phyloP scores from a whole-genome alignment of 257 asterid genomes.

The Plantago ovata region DNA sequence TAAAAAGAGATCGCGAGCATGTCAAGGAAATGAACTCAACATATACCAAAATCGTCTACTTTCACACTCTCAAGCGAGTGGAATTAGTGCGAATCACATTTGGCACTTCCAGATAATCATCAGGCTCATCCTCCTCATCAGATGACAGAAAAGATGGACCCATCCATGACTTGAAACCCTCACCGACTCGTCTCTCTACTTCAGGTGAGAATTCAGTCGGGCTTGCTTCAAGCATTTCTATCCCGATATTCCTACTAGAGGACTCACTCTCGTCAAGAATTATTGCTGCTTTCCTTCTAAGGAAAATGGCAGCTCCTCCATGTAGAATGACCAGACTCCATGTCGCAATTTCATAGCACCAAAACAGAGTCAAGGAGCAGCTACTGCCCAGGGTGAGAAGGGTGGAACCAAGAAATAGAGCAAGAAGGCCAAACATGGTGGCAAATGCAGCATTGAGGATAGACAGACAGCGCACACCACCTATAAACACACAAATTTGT shows the following conservation, averaged over 20 bases:
- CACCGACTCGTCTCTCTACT: slow-evolving; percentile 70
- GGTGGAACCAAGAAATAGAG: slow-evolving; percentile 87
- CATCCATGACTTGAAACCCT: slow-evolving; percentile 96
- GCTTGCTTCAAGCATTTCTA: slow-evolving; percentile 88
- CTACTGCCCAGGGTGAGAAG: slow-evolving; percentile 91
- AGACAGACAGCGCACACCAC: slow-evolving; percentile 90
- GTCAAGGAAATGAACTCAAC: too few relatives aligned
- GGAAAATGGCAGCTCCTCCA: slow-evolving; percentile 66
- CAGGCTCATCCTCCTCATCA: slow-evolving; percentile 88
- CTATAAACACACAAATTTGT: slow-evolving; percentile 25
- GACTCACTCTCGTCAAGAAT: slow-evolving; percentile 62
- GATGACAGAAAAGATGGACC: slow-evolving; percentile 88
- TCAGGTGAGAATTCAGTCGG: slow-evolving; percentile 75
- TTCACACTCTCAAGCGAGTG: too few relatives aligned
- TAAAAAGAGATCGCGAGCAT: too few relatives aligned
- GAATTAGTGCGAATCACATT: slow-evolving; percentile 24
- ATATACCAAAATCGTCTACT: too few relatives aligned
- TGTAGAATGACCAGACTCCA: slow-evolving; percentile 83
- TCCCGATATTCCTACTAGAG: slow-evolving; percentile 53
- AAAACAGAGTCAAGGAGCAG: slow-evolving; percentile 86
- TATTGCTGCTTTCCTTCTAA: slow-evolving; percentile 31
- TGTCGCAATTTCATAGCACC: slow-evolving; percentile 84
- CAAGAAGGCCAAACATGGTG: slow-evolving; percentile 70
- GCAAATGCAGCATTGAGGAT: slow-evolving; percentile 70
- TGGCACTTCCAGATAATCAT: slow-evolving; percentile 55